These are phyloP conservation scores for Myrica gale DNA, from an alignment of 306 rosid genomes.

Conservation along the genomic window DNA sequence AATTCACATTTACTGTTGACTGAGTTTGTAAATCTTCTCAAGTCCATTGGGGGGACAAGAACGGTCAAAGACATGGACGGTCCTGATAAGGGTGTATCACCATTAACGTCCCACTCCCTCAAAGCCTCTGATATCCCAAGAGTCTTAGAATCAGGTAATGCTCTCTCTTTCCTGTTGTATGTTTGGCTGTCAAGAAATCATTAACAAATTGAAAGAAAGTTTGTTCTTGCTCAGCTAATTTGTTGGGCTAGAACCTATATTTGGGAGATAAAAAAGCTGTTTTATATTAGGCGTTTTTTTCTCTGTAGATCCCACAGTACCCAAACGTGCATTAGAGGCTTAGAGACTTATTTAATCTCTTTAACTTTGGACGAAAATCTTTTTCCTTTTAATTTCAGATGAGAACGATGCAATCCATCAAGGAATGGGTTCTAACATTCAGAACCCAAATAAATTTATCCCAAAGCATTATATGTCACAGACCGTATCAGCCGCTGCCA, in stretches of 20 bases:
- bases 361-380: not conserved
- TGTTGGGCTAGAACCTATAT: not conserved
- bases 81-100: slow-evolving; percentile 7
- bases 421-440: slow-evolving; percentile 17
- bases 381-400: slow-evolving; percentile 19
- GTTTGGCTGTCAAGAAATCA: slow-evolving; percentile 6
- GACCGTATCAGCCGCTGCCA: slow-evolving; percentile 39
- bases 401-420: slow-evolving; percentile 31
- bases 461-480: slow-evolving; percentile 35
- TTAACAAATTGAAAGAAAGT: no score
- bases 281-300: not conserved
- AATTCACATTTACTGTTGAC: not conserved
- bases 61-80: slow-evolving; percentile 16
- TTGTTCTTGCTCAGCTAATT: no score
- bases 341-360: not conserved
- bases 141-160: slow-evolving; percentile 12
- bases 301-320: not conserved
- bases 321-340: not conserved
- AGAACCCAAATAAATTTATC: slow-evolving; percentile 21
- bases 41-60: not conserved
- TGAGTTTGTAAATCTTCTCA: not conserved
- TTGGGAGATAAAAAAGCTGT: not conserved
- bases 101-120: slow-evolving; percentile 1
- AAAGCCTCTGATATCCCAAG: slow-evolving; percentile 17
- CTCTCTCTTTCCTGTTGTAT: not conserved